Base-by-base conservation (phyloP, 2,329 filamentous ascomycete species). In the Cladosporium sphaerospermum region DNA sequence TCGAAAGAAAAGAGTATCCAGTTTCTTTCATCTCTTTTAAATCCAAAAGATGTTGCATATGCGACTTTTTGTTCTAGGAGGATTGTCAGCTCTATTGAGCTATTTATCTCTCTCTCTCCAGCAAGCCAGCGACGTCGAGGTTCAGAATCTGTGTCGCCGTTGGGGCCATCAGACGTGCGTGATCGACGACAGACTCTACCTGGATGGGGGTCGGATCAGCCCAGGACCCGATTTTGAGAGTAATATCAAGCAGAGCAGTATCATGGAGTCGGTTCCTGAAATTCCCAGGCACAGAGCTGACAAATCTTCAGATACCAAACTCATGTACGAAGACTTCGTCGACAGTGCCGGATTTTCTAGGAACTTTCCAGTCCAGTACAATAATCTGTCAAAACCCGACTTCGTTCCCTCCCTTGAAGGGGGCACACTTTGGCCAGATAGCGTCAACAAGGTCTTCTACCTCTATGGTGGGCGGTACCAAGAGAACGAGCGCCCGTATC, bases 381-480 rank as follows among this genome's bases (percentile, higher is more conserved):
- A 18, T 18, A 18, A 18, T 18, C 16, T 18, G 16, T 18, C 16
- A 18, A 18, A 18, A 18, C 16, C 16, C 16, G 16, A 18, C 16
- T 74, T 75, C 3, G 72, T 84, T n/a, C 82, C 82, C 0, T 69
- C 70, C 55, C 68, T 78, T 7, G 67, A 69, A 41, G 73, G 75
- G 23, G 75, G 74, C 9, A 64, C 76, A 3, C 67, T 85, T 10
- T 85, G 82, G 82, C 71, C 75, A 7, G 83, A 85, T 62, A 70
- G 76, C 23, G 72, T 81, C 37, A 85, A 86, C 68, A 83, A 84
- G 62, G 73, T 76, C 41, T 75, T 86, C 46, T 85, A 83, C 62
- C 71, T 82, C 2, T 85, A 79, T 60, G 83, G 82, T 9, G 83
- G 83, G 43, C 78, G 84, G 57, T 79, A 76, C 59, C 58, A 59